Conservation (phyloP, 2,329 filamentous ascomycete genomes). For the Biscogniauxia sp. region DNA sequence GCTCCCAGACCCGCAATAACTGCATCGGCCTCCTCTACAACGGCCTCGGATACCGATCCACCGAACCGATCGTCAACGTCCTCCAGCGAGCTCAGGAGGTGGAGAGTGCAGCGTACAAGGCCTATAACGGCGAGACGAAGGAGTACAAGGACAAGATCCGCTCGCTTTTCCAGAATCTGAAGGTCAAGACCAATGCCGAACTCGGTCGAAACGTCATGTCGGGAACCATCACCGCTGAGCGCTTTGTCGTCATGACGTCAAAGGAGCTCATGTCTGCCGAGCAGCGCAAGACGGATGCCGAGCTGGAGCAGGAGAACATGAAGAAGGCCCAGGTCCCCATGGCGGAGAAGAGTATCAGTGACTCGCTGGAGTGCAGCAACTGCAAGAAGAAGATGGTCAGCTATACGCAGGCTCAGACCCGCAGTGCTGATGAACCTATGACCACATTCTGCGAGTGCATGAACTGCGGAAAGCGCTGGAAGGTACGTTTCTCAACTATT, state of each 20-base stretch:
- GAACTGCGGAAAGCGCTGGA: conserved; percentile 69
- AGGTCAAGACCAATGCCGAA: conserved; percentile 81
- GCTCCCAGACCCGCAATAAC: conserved; percentile 71
- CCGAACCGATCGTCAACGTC: conserved; percentile 68
- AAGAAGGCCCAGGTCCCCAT: conserved; percentile 93
- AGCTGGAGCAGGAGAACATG: conserved; percentile 89
- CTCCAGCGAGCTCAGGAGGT: conserved; percentile 77
- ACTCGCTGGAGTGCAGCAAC: conserved; percentile 83
- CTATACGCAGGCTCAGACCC: conserved; percentile 94
- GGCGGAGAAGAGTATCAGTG: conserved; percentile 85
- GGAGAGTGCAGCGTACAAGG: conserved; percentile 71
- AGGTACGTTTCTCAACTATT: conserved; percentile 48
- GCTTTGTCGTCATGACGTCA: conserved; percentile 82
- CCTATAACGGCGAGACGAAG: conserved; percentile 67
- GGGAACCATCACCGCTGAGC: conserved; percentile 67
- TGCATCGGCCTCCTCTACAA: conserved; percentile 94
- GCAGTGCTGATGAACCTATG: conserved; percentile 92
- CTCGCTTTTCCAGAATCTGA: conserved; percentile 91
- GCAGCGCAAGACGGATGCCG: conserved; percentile 71
- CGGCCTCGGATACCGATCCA: conserved; percentile 70
- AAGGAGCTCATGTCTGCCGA: conserved; percentile 89
- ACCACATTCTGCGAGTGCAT: conserved; percentile 73
- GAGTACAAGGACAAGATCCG: conserved; percentile 87
- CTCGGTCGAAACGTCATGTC: conserved; percentile 74
- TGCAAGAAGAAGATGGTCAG: conserved; percentile 93